phyloP scores from a whole-genome alignment of 148 eudicot species.

The Tetragonia tetragonoides region DNA sequence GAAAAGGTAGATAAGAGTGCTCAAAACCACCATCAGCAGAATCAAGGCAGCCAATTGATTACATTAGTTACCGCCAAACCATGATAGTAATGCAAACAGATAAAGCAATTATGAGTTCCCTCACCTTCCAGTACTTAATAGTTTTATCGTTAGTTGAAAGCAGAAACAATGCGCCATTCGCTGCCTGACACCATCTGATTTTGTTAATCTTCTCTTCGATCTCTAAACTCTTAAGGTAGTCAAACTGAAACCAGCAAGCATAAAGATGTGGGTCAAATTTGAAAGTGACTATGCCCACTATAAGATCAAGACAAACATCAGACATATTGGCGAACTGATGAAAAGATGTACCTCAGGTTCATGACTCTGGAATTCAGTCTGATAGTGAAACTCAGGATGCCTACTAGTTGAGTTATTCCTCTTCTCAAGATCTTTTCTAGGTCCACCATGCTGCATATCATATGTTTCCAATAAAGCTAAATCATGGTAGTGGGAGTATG shows the following conservation, averaged over 20 bases:
- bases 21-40: neutral
- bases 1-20: neutral
- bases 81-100: slow-evolving; percentile 1
- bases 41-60: neutral
- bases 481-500: neutral
- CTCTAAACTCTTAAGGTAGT: slow-evolving; percentile 65
- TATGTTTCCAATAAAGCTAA: neutral
- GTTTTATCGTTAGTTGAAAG: slow-evolving; percentile 73
- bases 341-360: slow-evolving; percentile 55
- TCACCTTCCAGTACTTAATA: slow-evolving; percentile 72
- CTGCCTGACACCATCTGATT: slow-evolving; percentile 52
- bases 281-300: slow-evolving; percentile 1
- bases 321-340: slow-evolving; percentile 2
- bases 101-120: slow-evolving; percentile 6
- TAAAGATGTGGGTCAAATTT: neutral
- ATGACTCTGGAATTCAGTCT: slow-evolving; percentile 74
- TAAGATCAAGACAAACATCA: neutral
- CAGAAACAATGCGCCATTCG: slow-evolving; percentile 45
- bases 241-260: slow-evolving; percentile 44
- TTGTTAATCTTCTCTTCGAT: slow-evolving; percentile 72
- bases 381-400: slow-evolving; percentile 58
- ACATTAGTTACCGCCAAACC: neutral
- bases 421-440: slow-evolving; percentile 41
- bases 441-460: slow-evolving; percentile 37
- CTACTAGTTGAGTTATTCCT: slow-evolving; percentile 30